Evolutionary conservation across 805 yeast species (phyloP).

Genomic region (Saccharomycopsis sp.): DNA sequence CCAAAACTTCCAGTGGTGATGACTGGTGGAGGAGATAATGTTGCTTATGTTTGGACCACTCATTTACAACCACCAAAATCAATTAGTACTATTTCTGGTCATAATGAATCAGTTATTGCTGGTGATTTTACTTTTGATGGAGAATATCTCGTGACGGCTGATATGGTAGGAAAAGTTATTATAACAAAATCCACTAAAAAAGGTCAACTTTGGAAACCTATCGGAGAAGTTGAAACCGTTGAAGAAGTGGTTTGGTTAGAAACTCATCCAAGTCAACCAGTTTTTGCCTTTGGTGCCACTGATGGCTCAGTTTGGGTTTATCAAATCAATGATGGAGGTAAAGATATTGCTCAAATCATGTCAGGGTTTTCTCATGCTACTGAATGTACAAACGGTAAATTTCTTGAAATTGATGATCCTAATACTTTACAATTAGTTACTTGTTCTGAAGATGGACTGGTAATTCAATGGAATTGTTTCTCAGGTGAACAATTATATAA

Average conservation of each 20-base stretch:
- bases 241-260: conserved; percentile 83
- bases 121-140: conserved; percentile 85
- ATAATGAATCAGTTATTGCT: conserved; percentile 78
- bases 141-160: conserved; percentile 73
- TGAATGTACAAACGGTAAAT: conserved; percentile 74
- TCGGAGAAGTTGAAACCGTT: conserved; percentile 69
- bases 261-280: conserved; percentile 66
- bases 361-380: conserved; percentile 71
- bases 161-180: conserved; percentile 83
- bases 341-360: conserved; percentile 53
- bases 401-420: conserved; percentile 49
- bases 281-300: conserved; percentile 84
- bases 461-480: conserved; percentile 85
- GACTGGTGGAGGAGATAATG: conserved; percentile 94
- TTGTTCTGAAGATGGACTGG: conserved; percentile 73
- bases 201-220: conserved; percentile 68
- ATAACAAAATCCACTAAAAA: conserved; percentile 62
- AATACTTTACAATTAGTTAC: conserved; percentile 60
- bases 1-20: conserved; percentile 75
- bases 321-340: conserved; percentile 38
- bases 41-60: conserved; percentile 86
- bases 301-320: conserved; percentile 96
- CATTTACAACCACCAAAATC: conserved; percentile 76
- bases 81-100: conserved; percentile 68
- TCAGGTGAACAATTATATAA: conserved; percentile 62